Percentiles rank a stretch among this genome's conserved stretches.
Conservation (phyloP, 768 basidiomycete species). For the Strobilomyces echinocephalus region DNA sequence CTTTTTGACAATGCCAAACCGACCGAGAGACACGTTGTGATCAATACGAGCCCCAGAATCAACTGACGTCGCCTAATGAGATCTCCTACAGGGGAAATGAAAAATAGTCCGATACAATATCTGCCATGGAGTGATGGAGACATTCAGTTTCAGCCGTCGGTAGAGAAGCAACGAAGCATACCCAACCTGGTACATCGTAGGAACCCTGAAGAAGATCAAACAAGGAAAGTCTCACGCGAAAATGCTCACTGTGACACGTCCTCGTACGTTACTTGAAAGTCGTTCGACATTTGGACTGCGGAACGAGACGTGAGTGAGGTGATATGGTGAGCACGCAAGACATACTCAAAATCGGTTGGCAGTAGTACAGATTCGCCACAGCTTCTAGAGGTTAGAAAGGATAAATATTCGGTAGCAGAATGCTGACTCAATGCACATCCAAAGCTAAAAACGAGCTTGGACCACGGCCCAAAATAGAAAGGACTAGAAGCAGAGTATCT, state of each 20-base stretch:
- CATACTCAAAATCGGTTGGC: conserved; percentile 70
- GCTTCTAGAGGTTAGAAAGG: conserved; percentile 12
- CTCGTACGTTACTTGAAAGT: conserved; percentile 31
- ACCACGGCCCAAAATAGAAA: conserved; percentile 12
- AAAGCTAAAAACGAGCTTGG: conserved; percentile 12
- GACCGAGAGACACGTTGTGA: conserved; percentile 34
- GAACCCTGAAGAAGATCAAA: conserved; percentile 38
- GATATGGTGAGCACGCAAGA: neutral
- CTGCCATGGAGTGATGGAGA: neutral
- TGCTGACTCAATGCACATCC: conserved; percentile 20
- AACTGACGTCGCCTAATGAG: conserved; percentile 40
- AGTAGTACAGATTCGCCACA: conserved; percentile 75
- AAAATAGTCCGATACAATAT: conserved; percentile 32
- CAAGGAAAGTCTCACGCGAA: neutral
- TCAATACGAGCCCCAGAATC: conserved; percentile 32
- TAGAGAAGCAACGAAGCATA: conserved; percentile 20
- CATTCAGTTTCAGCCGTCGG: neutral
- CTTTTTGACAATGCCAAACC: conserved; percentile 34
- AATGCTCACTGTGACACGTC: conserved; percentile 28
- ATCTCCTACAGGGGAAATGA: conserved; percentile 44
- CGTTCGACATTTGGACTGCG: conserved; percentile 31
- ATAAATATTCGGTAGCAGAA: neutral
- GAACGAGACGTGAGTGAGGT: neutral
- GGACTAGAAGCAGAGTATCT: conserved; percentile 7
- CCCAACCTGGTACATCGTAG: conserved; percentile 66